phyloP scores from a whole-genome alignment of 257 asterid genomes.

The Scutellaria barbata region DNA sequence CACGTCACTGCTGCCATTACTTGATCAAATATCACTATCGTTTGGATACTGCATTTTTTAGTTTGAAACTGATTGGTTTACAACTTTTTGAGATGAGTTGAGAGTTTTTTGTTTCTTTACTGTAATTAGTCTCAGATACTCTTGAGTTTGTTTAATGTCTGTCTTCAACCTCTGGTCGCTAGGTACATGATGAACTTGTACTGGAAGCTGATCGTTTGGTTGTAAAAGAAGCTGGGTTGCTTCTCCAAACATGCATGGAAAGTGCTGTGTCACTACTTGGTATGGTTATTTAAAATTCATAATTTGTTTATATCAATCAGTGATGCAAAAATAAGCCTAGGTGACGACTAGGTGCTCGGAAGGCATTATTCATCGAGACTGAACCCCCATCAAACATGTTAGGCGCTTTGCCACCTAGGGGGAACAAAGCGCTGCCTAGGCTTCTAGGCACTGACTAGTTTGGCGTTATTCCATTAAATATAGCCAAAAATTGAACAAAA shows the following conservation, averaged over 20 bases:
- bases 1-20: conserved; percentile 5
- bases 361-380: no score
- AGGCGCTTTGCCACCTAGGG: no score
- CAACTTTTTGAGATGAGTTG: not conserved
- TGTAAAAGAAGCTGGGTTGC: conserved; percentile 77
- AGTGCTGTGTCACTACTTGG: conserved; percentile 82
- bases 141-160: conserved; percentile 16
- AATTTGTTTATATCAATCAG: not conserved
- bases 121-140: conserved; percentile 4
- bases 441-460: no score
- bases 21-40: not conserved
- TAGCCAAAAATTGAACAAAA: no score
- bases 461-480: no score
- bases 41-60: conserved; percentile 1
- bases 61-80: not conserved
- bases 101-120: not conserved
- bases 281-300: conserved; percentile 40
- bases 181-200: conserved; percentile 96
- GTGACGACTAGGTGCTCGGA: no score
- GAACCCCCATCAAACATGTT: no score
- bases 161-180: conserved; percentile 25
- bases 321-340: no score
- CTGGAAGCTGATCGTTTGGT: conserved; percentile 80
- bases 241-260: conserved; percentile 88
- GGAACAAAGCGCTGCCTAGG: no score